A percentile compares a stretch with the other conserved stretches of the same genome.
Conservation (phyloP, 2,329 filamentous ascomycete species). For the Corniculantispora saksenae region DNA sequence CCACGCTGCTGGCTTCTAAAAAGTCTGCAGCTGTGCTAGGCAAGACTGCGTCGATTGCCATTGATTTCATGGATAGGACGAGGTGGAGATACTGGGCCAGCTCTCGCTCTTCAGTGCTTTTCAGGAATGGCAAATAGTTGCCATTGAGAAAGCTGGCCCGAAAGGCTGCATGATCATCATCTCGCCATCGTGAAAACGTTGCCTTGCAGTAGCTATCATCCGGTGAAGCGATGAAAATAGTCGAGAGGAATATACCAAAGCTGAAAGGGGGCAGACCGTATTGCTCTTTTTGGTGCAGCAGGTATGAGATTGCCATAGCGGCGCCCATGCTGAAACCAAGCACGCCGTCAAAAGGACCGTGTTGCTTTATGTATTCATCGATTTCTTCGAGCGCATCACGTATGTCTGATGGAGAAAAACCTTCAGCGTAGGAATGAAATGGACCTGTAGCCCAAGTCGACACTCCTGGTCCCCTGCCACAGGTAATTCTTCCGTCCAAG, state of each 20-base stretch:
- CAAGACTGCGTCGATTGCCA: too few relatives aligned
- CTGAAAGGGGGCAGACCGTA: neutral
- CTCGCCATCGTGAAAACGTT: too few relatives aligned
- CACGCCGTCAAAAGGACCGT: neutral
- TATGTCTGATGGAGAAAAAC: neutral
- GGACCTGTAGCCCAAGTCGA: neutral
- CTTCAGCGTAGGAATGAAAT: neutral
- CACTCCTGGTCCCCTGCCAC: neutral
- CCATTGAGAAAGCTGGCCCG: too few relatives aligned
- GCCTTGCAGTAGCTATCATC: too few relatives aligned
- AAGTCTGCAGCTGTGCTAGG: too few relatives aligned
- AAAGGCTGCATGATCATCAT: too few relatives aligned
- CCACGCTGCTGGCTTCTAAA: too few relatives aligned
- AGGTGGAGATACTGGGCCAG: too few relatives aligned
- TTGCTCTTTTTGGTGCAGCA: neutral
- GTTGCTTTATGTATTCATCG: neutral
- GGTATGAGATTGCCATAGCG: neutral
- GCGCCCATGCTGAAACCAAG: neutral
- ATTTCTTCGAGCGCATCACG: neutral
- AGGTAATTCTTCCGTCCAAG: neutral
- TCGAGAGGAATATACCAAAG: neutral
- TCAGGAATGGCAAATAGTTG: too few relatives aligned
- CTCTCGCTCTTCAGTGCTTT: too few relatives aligned
- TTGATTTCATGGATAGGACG: too few relatives aligned
- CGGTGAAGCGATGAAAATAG: too few relatives aligned